Conservation (phyloP, 1,284 basidiomycete species). For the Puccinia hordei region DNA sequence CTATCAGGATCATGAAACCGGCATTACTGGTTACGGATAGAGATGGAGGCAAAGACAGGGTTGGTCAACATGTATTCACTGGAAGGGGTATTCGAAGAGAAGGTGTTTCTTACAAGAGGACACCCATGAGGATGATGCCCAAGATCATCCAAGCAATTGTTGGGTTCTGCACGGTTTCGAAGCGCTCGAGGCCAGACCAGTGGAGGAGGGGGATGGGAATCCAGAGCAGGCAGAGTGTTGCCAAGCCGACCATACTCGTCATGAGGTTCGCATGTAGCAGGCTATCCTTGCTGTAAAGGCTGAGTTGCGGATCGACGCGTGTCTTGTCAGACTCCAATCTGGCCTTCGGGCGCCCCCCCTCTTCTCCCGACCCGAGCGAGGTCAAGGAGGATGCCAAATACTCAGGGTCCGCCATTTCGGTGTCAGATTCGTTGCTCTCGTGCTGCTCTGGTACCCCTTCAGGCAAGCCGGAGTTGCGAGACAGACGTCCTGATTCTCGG, state of each 20-base stretch:
- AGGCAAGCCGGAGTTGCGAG: not conserved
- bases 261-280: constrained; percentile 35
- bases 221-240: constrained; percentile 18
- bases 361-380: not conserved
- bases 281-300: not conserved
- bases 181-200: not conserved
- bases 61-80: not conserved
- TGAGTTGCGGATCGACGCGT: not conserved
- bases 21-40: constrained; percentile 3
- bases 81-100: not conserved
- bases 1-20: constrained; percentile 37
- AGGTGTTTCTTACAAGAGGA: constrained; percentile 11
- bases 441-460: not conserved
- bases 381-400: not conserved
- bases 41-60: not conserved
- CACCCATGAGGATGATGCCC: constrained; percentile 20
- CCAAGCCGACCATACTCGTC: not conserved
- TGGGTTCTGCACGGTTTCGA: constrained; percentile 16
- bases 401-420: not conserved
- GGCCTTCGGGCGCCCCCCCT: not conserved
- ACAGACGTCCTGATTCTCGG: too few species aligned
- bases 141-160: constrained; percentile 29
- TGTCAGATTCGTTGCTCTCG: not conserved
- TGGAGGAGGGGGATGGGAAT: constrained; percentile 29
- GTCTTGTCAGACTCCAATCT: not conserved